Evolutionary conservation across 2,329 filamentous ascomycete species (phyloP), one percentile per base, ranked within the genome.

Genomic region (Aspergillus fijiensis): DNA sequence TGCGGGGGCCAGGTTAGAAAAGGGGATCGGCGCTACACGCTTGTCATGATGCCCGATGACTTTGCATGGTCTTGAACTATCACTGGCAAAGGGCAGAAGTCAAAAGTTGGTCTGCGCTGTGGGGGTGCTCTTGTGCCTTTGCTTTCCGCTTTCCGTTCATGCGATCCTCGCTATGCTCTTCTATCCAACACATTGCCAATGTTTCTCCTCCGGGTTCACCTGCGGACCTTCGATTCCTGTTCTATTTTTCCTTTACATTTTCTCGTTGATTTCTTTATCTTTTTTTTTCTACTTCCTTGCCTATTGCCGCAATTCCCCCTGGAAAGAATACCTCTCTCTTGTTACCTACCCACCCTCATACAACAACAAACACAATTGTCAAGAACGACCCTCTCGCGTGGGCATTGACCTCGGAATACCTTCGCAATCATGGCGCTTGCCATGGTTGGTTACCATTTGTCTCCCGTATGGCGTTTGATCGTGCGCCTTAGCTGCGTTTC

Each of bases 271-370:
- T 62, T 64, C 60, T 63, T 62, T 61, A 52, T 51, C 51, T 58
- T 57, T 52, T 62, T 62, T 55, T 50, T 60, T 61, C 63, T 60
- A 58, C 55, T 60, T 48, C 65, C 64, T 66, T 68, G 67, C 60
- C 66, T 69, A 68, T 67, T 64, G 60, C 55, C 62, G 66, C 63
- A 61, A 65, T 57, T 67, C 60, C 67, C 59, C 64, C 39, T 42
- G 39, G 39, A 68, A 69, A 68, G 67, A 68, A 67, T 67, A 68
- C 65, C 67, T 69, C 67, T 68, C 61, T 58, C 63, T 64, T 64
- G 53, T 61, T 64, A 60, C 60, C 61, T 54, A 61, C 55, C 62
- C 53, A 49, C 52, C 48, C 55, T 59, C 58, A 42, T 42, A 42
- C 39, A 42, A 42, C 39, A 42, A 42, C 39, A 42, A n/a, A 42